Percentiles rank a stretch among this genome's conserved stretches.
Conservation (phyloP, 129 eudicot genomes). For the Rutidosis leptorrhynchoides region DNA sequence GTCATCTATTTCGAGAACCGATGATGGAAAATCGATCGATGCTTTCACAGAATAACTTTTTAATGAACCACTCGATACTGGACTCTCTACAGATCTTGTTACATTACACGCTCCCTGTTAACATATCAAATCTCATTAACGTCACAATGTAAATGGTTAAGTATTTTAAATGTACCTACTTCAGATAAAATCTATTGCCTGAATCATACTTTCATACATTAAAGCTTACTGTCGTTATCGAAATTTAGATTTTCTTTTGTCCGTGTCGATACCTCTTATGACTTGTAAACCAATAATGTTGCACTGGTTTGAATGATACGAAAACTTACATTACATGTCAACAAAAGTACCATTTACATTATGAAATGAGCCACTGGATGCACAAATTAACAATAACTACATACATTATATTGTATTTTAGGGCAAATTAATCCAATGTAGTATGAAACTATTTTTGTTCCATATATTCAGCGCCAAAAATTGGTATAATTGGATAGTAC, state of each 20-base stretch:
- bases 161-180: neutral
- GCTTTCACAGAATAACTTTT: constrained; percentile 50
- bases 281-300: neutral
- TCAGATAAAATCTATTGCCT: neutral
- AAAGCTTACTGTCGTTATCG: neutral
- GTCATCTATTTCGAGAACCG: constrained; percentile 52
- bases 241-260: too few species aligned
- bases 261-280: neutral
- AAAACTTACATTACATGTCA: too few species aligned
- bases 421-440: too few species aligned
- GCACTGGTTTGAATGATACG: too few species aligned
- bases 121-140: constrained; percentile 9
- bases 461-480: neutral
- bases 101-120: constrained; percentile 47
- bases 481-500: neutral
- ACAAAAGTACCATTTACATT: too few species aligned
- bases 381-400: too few species aligned
- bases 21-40: constrained; percentile 48
- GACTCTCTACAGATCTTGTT: constrained; percentile 47
- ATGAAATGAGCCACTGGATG: too few species aligned
- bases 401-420: too few species aligned
- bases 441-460: too few species aligned
- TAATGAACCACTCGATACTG: constrained; percentile 48
- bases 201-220: neutral
- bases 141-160: neutral